These are phyloP conservation scores for Angophora floribunda DNA, from an alignment of 345 rosid genomes.

Conservation along the genomic window DNA sequence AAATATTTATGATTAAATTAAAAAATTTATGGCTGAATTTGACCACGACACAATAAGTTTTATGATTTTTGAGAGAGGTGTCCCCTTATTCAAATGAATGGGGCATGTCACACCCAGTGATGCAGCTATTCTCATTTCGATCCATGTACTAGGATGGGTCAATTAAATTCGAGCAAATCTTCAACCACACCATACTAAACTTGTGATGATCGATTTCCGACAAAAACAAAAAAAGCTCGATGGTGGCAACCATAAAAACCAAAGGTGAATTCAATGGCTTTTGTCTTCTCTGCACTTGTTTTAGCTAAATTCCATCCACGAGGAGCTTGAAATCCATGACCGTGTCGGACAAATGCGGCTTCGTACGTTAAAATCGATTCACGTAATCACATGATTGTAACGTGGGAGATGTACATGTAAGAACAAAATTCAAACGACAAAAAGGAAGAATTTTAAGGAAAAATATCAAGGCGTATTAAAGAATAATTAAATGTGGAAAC, in stretches of 20 bases:
- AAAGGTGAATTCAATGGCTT: not conserved
- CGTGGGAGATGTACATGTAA: not conserved
- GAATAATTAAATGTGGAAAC: not conserved
- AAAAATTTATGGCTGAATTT: not conserved
- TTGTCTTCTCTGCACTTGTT: not conserved
- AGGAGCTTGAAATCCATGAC: not conserved
- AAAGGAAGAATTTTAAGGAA: not conserved
- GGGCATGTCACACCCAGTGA: not conserved
- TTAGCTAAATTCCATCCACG: not conserved
- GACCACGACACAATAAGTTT: rapidly evolving
- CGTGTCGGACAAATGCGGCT: not conserved
- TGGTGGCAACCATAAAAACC: not conserved
- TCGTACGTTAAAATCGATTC: not conserved
- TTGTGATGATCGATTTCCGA: not conserved
- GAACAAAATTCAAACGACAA: not conserved
- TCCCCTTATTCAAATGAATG: not conserved
- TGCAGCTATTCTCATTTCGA: not conserved
- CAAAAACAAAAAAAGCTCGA: not conserved
- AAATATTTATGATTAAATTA: not conserved
- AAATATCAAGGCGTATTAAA: not conserved
- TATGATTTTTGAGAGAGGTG: not conserved
- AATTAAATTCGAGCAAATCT: not conserved
- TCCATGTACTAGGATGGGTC: not conserved
- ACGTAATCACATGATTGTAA: not conserved
- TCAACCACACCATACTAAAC: too few relatives aligned